Base-by-base conservation (phyloP, 768 basidiomycete genomes). In the Leucocoprinus sp. region DNA sequence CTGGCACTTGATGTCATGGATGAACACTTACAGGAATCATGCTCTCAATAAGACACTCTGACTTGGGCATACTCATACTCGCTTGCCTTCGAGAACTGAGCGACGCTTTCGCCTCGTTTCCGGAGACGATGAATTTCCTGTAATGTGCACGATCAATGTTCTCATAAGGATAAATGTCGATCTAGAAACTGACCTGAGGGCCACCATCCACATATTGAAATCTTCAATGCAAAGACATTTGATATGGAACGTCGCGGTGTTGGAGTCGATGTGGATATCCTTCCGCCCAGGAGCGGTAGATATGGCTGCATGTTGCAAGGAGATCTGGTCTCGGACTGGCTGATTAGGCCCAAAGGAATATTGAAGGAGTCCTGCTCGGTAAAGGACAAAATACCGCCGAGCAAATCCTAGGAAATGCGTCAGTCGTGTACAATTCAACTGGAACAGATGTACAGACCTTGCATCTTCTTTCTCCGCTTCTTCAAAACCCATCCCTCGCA, bases 401-500 rank as follows among this genome's bases (percentile, higher is more conserved):
- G 88, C 89, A 63, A 87, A 91, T 8, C 89, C 89, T 90, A 58
- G 39, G 14, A 7, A 50, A 33, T 37, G 24, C 31, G 26, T 26
- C 24, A 45, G 42, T 34, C 37, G 19, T 12, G 5, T 15, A 8
- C 37, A 29, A 18, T 17, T 19, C n/a, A n/a, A n/a, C n/a, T n/a
- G n/a, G n/a, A n/a, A 31, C 24, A 19, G 0, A 42, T 29, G 42
- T 44, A 45, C 62, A 40, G 54, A 81, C 88, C 88, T 69, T 91
- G 89, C 83, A 90, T 82, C 67, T 78, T 87, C 72, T 87, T 89
- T 52, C 88, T 69, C 54, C 88, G 70, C 65, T 92, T 92, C 68
- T 91, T 91, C 50, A 91, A 69, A 4, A 90, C 64, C 86, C 86
- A 91, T 65, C 88, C 88, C 54, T 85, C 72, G 41, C 65, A 70